Evolutionary conservation across 768 basidiomycete species (phyloP).

Genomic region (Strobilomyces confusus): DNA sequence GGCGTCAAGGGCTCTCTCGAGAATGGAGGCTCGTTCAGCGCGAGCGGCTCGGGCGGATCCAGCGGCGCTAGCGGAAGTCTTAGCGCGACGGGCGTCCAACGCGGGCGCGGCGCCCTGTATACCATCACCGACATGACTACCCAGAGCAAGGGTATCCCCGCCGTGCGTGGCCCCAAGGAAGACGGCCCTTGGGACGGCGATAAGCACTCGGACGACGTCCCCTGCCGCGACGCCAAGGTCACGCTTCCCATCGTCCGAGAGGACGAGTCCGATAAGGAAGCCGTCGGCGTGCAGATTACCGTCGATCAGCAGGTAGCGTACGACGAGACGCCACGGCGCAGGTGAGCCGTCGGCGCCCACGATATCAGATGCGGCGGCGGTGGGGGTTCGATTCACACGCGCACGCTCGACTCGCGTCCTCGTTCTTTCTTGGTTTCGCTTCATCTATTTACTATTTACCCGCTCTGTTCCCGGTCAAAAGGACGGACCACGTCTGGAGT

Average conservation of each 20-base stretch:
- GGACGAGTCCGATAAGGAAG: constrained; percentile 21
- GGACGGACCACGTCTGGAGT: not conserved
- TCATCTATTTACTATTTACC: not conserved
- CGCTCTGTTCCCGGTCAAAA: not conserved
- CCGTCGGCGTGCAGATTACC: constrained; percentile 54
- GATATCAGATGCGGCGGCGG: not conserved
- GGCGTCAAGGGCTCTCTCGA: constrained; percentile 73
- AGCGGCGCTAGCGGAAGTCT: constrained; percentile 49
- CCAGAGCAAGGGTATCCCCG: constrained; percentile 48
- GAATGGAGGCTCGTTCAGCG: constrained; percentile 65
- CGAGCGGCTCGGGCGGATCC: constrained; percentile 40
- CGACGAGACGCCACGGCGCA: constrained; percentile 29
- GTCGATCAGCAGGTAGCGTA: constrained; percentile 56
- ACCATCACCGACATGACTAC: constrained; percentile 48
- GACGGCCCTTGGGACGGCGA: constrained; percentile 37
- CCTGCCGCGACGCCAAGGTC: constrained; percentile 36
- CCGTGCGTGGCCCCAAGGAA: constrained; percentile 36
- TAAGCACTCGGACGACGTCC: constrained; percentile 39
- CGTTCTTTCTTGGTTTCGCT: not conserved
- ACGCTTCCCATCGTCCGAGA: constrained; percentile 32
- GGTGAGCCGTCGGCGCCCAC: constrained; percentile 3
- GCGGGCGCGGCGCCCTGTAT: constrained; percentile 25
- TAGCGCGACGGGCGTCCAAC: constrained; percentile 21
- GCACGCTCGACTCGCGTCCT: not conserved
- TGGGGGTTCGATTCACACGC: not conserved